Conservation (phyloP, 2,329 filamentous ascomycete genomes). For the Seiridium cupressi region DNA sequence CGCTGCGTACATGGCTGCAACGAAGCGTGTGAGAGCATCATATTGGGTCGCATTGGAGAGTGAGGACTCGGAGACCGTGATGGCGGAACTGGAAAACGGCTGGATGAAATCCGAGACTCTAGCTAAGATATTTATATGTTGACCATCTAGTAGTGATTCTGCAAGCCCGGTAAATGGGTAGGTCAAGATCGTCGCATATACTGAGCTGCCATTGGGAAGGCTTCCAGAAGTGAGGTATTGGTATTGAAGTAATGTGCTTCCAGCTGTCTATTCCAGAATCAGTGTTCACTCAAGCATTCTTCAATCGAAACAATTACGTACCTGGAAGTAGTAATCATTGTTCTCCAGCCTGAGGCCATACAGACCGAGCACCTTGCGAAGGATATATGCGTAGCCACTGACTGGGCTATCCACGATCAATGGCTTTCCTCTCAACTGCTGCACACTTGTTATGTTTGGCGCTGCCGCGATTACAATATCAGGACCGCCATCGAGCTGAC, state of each 20-base stretch:
- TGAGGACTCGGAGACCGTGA: neutral
- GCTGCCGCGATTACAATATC: slow-evolving; percentile 1
- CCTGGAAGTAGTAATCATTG: neutral
- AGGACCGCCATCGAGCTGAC: neutral
- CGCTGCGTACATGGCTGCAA: neutral
- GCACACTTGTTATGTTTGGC: neutral
- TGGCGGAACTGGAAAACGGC: neutral
- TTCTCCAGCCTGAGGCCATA: neutral
- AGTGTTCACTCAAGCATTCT: neutral
- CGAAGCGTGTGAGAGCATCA: neutral
- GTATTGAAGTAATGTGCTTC: neutral
- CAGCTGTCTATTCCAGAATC: neutral
- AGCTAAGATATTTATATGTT: neutral
- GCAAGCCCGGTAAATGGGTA: neutral
- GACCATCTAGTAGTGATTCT: neutral
- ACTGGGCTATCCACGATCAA: neutral
- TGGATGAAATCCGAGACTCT: neutral
- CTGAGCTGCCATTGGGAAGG: neutral
- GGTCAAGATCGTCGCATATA: neutral
- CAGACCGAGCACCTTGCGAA: neutral
- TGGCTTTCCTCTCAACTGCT: neutral
- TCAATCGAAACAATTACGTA: neutral
- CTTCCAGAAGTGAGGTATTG: neutral
- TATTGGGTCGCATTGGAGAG: neutral
- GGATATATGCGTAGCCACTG: neutral